These are phyloP conservation scores for Pterocarpus macrocarpus DNA, from an alignment of 306 rosid genomes.

Conservation along the genomic window DNA sequence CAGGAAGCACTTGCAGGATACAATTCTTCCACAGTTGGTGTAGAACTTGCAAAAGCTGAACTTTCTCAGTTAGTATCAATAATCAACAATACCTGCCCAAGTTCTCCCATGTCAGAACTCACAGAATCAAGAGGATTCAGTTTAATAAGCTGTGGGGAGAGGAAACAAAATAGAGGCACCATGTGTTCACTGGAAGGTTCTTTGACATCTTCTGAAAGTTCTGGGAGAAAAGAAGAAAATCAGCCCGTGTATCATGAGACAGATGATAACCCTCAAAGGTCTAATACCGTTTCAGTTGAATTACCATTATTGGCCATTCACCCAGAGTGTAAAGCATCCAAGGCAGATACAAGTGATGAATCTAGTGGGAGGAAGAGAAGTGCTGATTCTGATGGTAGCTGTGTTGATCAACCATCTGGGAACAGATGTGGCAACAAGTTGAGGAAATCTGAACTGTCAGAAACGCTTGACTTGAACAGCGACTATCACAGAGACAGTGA, in stretches of 20 bases:
- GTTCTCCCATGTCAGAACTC: conserved; percentile 71
- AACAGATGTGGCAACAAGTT: conserved; percentile 50
- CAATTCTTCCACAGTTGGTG: conserved; percentile 59
- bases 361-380: conserved; percentile 64
- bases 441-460: conserved; percentile 48
- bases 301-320: conserved; percentile 55
- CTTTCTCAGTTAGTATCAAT: conserved; percentile 69
- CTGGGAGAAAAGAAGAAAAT: conserved; percentile 60
- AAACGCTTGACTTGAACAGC: conserved; percentile 68
- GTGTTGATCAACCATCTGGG: conserved; percentile 58
- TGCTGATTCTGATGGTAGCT: conserved; percentile 52
- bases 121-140: conserved; percentile 62
- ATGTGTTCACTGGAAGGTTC: conserved; percentile 81
- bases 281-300: conserved; percentile 52
- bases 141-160: conserved; percentile 44
- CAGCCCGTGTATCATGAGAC: conserved; percentile 33
- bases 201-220: conserved; percentile 80
- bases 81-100: conserved; percentile 64
- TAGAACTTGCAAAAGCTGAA: conserved; percentile 70
- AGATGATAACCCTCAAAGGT: conserved; percentile 41
- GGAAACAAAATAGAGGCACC: conserved; percentile 62
- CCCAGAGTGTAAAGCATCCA: conserved; percentile 44
- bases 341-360: conserved; percentile 40
- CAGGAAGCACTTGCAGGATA: conserved; percentile 77
- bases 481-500: conserved; percentile 65